Base-by-base conservation (phyloP, 352 stramenopile species). In the Globisporangium cederbergense region DNA sequence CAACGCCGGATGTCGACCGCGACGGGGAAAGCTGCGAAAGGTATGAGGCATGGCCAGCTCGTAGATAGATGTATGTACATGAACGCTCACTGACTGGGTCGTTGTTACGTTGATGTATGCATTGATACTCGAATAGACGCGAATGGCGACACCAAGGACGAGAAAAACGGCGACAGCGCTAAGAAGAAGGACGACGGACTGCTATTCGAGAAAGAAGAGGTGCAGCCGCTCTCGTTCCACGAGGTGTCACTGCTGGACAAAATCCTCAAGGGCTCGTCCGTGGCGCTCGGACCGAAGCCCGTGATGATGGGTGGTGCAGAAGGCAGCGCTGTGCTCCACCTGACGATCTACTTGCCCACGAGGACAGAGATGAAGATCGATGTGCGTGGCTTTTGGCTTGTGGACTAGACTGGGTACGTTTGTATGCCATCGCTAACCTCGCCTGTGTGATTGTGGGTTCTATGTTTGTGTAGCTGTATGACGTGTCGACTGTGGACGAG, bases 351-450 rank as follows among this genome's bases (percentile, higher is more conserved):
- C 59, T 62, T 96, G 60, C 88, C 88, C 2, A 92, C 86, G 25
- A 78, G 86, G 13, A 72, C 84, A 18, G 86, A 96, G 69, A 93
- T 96, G 81, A 93, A 92, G 70, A 90, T 96, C 62, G 86, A 96
- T 67, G 86, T 95, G 66, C 22, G 74, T 73, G 51, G 3, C 16
- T 43, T 28, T 43, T 58, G 51, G 6, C 4, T 22, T 28, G 16
- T 22, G 3, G 20, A 9, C 20, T 58, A 3, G 20, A 9, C 20
- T 58, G 16, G 51, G 14, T 25, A 14, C 22, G n/a, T 30, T 25
- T 6, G 10, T 1, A 8, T 43, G 32, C n/a, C 38, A 3, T 18
- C 65, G 28, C 18, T 20, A 43, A 30, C 22, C 22, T 30, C 42
- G n/a, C 13, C 56, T 16, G 3, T 63, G n/a, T 49, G 25, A 28